These are phyloP conservation scores for Incumbomyces delicatus DNA, from an alignment of 2,329 filamentous ascomycete genomes.

Conservation along the genomic window DNA sequence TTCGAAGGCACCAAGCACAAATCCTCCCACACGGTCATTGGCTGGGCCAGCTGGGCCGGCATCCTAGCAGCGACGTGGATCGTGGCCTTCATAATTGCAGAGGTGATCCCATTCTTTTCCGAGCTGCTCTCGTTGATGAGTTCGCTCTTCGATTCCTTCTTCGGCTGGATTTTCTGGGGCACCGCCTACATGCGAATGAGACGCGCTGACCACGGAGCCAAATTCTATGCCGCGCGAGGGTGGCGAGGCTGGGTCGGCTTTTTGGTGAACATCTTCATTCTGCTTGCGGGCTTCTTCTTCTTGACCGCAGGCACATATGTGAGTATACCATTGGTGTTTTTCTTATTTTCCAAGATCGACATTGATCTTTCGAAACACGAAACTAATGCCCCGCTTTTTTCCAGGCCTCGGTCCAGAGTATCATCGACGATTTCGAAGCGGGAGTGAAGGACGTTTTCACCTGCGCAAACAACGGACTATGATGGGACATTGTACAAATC, in stretches of 20 bases:
- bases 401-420: conserved; percentile 34
- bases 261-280: conserved; percentile 60
- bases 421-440: conserved; percentile 57
- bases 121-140: conserved; percentile 50
- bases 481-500: background rate
- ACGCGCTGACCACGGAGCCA: conserved; percentile 30
- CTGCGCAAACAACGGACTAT: conserved; percentile 44
- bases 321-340: no score
- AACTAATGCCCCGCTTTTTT: conserved; percentile 7
- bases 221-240: conserved; percentile 32
- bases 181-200: conserved; percentile 38
- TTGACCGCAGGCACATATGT: conserved; percentile 70
- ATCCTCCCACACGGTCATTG: conserved; percentile 66
- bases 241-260: conserved; percentile 34
- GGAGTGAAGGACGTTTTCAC: conserved; percentile 63
- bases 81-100: conserved; percentile 83
- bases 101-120: conserved; percentile 88
- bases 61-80: conserved; percentile 68
- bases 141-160: conserved; percentile 71
- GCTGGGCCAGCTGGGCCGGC: conserved; percentile 67
- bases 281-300: conserved; percentile 69
- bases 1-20: conserved; percentile 74
- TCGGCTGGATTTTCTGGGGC: conserved; percentile 79
- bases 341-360: conserved; percentile 30
- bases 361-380: no score